Conservation (phyloP, 495 filamentous ascomycete species). For the Penicillium longicatenatum region DNA sequence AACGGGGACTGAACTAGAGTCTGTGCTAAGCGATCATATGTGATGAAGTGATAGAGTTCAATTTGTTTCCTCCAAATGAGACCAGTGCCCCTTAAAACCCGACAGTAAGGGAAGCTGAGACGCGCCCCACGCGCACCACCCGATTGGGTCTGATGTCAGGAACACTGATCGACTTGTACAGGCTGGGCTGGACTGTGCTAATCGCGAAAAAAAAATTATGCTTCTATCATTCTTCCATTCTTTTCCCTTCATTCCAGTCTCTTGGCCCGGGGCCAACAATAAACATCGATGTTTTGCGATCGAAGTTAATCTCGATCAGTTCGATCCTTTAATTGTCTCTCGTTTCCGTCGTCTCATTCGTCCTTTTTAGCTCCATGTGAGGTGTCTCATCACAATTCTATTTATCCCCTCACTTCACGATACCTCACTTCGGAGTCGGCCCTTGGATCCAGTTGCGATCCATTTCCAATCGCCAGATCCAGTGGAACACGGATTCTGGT, state of each 20-base stretch:
- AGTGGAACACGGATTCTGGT: constrained; percentile 14
- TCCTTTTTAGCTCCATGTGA: constrained; percentile 13
- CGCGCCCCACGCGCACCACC: constrained; percentile 7
- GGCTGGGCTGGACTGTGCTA: constrained; percentile 2
- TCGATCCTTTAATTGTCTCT: background rate
- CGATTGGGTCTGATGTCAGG: constrained; percentile 28
- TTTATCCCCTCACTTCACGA: constrained; percentile 23
- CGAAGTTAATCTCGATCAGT: background rate
- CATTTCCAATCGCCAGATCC: constrained; percentile 11
- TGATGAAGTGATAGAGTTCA: background rate
- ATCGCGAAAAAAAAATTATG: background rate
- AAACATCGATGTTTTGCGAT: background rate
- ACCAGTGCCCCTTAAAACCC: constrained; percentile 2
- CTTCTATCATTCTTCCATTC: constrained; percentile 15
- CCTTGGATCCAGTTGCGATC: background rate
- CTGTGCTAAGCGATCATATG: no score
- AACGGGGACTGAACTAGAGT: no score
- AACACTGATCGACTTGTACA: constrained; percentile 6
- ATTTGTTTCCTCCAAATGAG: background rate
- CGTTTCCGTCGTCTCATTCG: background rate
- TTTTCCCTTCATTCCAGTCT: constrained; percentile 19
- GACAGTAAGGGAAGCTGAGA: constrained; percentile 23
- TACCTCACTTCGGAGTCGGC: constrained; percentile 14
- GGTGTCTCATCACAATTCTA: constrained; percentile 37
- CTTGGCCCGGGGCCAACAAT: background rate